Evolutionary conservation across 805 yeast species (phyloP), one percentile per base, ranked within the genome.

Genomic region (Hermanozyma aechmeae): DNA sequence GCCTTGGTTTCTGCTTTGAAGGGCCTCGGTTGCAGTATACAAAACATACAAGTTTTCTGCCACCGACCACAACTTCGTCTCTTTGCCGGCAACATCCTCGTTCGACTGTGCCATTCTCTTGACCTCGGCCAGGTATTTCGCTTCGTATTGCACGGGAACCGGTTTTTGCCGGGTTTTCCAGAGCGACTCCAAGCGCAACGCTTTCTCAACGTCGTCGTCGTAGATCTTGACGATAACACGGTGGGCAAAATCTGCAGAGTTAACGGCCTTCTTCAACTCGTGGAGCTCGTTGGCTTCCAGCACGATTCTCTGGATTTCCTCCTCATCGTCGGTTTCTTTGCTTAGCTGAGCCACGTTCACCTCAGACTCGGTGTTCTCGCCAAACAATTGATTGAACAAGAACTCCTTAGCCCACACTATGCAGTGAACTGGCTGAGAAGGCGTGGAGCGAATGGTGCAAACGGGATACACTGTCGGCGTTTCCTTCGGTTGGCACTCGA

Each of bases 361-460:
- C 32, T 31, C 32, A 45, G 45, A 25, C 42, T 51, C 26, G 27
- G 44, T 14, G 32, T 55, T 65, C 27, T 73, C 75, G 13, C 75
- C 76, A 50, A 86, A 89, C 21, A 92, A 60, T 46, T 85, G 93
- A 15, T 73, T 67, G 48, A 92, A 86, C 29, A 92, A 56, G 47
- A 84, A 93, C 43, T 81, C 84, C 50, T 92, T 92, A 6, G 96
- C 94, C 99, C 99, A 92, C 1, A 93, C 95, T 15, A 92, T 79
- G 52, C 96, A 86, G 49, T 92, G 99, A 5, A 92, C 79, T 0
- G 96, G 96, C 48, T 82, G 86, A 0, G 95, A 83, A 0, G 99
- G 99, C 0, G 98, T 92, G 5, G 96, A 84, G 39, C 99, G 67
- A 34, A 92, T 92, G 0, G 98, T 92, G 52, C 99, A 92, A 2